Evolutionary conservation across 805 yeast genomes (phyloP), one percentile per base, ranked within the genome.

Genomic region (Spathaspora gorwiae): DNA sequence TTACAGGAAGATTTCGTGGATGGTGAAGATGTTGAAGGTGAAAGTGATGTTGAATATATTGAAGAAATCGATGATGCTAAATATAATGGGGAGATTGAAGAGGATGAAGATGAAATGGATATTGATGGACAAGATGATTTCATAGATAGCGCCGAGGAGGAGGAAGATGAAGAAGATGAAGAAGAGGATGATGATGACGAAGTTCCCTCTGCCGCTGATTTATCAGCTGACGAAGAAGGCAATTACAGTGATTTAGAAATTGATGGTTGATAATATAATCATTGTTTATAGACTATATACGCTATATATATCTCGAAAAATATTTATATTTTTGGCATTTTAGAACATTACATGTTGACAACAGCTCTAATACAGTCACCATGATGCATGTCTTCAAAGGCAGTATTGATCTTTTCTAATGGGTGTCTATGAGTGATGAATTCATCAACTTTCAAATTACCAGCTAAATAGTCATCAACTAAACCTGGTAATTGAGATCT

Each of bases 361-460:
- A 94, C 97, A 26, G 97, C 94, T 73, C 99, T 87, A 68, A 94
- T 81, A 73, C 97, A 89, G 60, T 81, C 84, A 62, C 99, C 99
- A 47, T 80, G 72, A 68, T 92, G 97, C 89, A 94, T 85, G 66
- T 90, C 97, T 45, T 89, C 92, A 65, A 94, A 90, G 19, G 97
- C 98, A 47, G 76, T 64, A 75, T 90, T 90, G 67, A 94, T 90
- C 44, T 84, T 78, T 29, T 73, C 78, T 64, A 94, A 80, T 35
- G 80, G 70, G 64, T 83, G 92, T 70, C 87, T 82, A 75, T 90
- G 95, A 29, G 99, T 94, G 60, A 94, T 87, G 70, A 89, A 94
- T 65, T 94, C 97, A 61, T 70, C 96, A 52, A 92, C 95, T 76
- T 84, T 87, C 62, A 92, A 75, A 54, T 73, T 76, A 55, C 96